Percentiles rank a stretch among this genome's conserved stretches.
Evolutionary conservation across 2,329 filamentous ascomycete genomes (phyloP).

Genomic region (Zarea fungicola): DNA sequence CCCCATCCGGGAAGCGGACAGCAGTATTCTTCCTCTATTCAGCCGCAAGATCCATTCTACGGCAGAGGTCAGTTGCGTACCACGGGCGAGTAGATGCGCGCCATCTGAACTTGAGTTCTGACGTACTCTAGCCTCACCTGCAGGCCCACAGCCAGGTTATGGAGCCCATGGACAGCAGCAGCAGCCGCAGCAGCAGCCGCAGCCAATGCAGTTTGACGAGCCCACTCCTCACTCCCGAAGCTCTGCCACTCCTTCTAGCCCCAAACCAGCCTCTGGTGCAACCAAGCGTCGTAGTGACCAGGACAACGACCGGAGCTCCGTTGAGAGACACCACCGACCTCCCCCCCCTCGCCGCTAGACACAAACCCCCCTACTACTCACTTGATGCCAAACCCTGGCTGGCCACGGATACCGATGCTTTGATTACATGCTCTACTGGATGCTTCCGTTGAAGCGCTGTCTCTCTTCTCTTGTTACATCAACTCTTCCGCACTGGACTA

Average conservation of each 20-base stretch:
- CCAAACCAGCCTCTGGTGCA: constrained; percentile 34
- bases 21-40: constrained; percentile 33
- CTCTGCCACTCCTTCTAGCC: constrained; percentile 32
- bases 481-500: constrained; percentile 7
- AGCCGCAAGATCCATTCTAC: constrained; percentile 49
- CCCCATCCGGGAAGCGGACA: constrained; percentile 26
- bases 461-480: neutral
- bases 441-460: constrained; percentile 21
- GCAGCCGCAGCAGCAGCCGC: constrained; percentile 21
- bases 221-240: constrained; percentile 35
- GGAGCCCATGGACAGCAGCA: constrained; percentile 34
- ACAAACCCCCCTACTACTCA: neutral
- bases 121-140: constrained; percentile 46
- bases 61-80: constrained; percentile 54
- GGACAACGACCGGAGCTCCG: constrained; percentile 36
- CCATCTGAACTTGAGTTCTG: constrained; percentile 8
- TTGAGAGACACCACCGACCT: constrained; percentile 34
- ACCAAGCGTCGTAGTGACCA: constrained; percentile 37
- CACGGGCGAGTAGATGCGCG: constrained; percentile 16
- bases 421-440: constrained; percentile 25
- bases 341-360: constrained; percentile 32
- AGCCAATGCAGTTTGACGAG: constrained; percentile 43
- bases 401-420: constrained; percentile 1
- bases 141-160: constrained; percentile 32
- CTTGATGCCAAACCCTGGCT: neutral